Evolutionary conservation across 169 alveolate genomes (phyloP).

Genomic region (Cryptosporidium baileyi): DNA sequence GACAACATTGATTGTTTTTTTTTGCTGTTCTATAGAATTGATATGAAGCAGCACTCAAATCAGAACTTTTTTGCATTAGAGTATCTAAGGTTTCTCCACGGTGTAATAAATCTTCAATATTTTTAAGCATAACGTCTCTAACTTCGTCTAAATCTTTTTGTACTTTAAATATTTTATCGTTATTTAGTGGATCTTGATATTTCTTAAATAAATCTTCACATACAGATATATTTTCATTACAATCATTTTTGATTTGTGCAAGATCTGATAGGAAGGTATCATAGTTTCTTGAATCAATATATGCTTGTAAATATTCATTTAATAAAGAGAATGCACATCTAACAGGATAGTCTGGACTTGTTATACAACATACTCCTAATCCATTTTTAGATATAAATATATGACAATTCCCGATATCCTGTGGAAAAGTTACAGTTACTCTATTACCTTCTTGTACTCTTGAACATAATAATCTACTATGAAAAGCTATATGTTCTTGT

Average conservation of each 20-base stretch:
- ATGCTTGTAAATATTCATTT: slow-evolving; percentile 68
- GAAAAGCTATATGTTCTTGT: slow-evolving; percentile 80
- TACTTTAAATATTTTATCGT: slow-evolving; percentile 89
- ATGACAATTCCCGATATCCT: slow-evolving; percentile 82
- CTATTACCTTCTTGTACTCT: slow-evolving; percentile 86
- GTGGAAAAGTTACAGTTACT: slow-evolving; percentile 85
- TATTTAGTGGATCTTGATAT: slow-evolving; percentile 92
- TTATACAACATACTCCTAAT: slow-evolving; percentile 74
- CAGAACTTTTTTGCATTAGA: slow-evolving; percentile 90
- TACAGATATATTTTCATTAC: slow-evolving; percentile 80
- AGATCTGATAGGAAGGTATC: not conserved
- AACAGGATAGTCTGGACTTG: slow-evolving; percentile 81
- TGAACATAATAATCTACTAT: slow-evolving; percentile 80
- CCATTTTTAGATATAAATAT: slow-evolving; percentile 74
- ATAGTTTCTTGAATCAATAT: not conserved
- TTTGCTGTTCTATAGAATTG: slow-evolving; percentile 90
- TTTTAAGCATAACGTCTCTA: slow-evolving; percentile 80
- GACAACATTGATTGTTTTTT: slow-evolving; percentile 90
- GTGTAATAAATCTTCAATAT: slow-evolving; percentile 84
- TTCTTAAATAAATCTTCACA: slow-evolving; percentile 82
- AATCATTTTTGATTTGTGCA: slow-evolving; percentile 48
- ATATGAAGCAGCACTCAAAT: slow-evolving; percentile 83
- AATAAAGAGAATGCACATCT: slow-evolving; percentile 83
- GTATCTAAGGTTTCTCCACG: slow-evolving; percentile 93
- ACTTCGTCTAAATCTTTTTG: slow-evolving; percentile 92